Evolutionary conservation across 2,329 filamentous ascomycete genomes (phyloP), one percentile per base, ranked within the genome.

Genomic region (Stemphylium vesicarium): DNA sequence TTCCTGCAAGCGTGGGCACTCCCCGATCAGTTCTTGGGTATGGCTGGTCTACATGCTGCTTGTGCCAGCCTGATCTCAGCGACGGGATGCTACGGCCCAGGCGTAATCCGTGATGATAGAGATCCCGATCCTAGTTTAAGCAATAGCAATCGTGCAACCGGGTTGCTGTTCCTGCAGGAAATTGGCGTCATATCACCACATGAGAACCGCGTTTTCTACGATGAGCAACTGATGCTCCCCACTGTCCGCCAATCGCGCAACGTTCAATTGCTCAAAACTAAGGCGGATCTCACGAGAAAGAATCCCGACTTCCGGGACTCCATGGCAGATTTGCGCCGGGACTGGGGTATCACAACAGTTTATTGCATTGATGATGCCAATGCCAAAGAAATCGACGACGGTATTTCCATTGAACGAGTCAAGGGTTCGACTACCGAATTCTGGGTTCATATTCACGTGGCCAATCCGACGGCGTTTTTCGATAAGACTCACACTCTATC

Each of bases 401-500:
- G 88, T 1, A 76, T 96, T 8, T 94, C 90, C 0, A 68, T 95
- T 7, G 87, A 92, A 68, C 72, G 75, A 40, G 83, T 87, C 1
- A 75, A 79, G 4, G 77, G 73, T 15, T 74, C 74, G 57, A 80
- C 16, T 70, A 80, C 45, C 20, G 68, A 89, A 61, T 85, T 84
- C 66, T 95, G 91, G 91, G 79, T 94, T 26, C 90, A 92, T 67
- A 76, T 92, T 29, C 91, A 95, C 71, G 83, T 90, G 37, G 91
- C 91, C 12, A 91, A 95, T 66, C 90, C 90, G 8, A 88, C 88
- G 2, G 90, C 91, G 4, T 84, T 85, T 54, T 85, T 95, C 59
- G 65, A 77, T 16, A 84, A 85, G 15, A 78, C 84, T 18, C 85
- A 86, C 33, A 76, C 80, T 8, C 73, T 91, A 7, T 82, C 84